A percentile compares a stretch with the other conserved stretches of the same genome.
Evolutionary conservation across 495 filamentous ascomycete genomes (phyloP).

Genomic region (Physcia stellaris): DNA sequence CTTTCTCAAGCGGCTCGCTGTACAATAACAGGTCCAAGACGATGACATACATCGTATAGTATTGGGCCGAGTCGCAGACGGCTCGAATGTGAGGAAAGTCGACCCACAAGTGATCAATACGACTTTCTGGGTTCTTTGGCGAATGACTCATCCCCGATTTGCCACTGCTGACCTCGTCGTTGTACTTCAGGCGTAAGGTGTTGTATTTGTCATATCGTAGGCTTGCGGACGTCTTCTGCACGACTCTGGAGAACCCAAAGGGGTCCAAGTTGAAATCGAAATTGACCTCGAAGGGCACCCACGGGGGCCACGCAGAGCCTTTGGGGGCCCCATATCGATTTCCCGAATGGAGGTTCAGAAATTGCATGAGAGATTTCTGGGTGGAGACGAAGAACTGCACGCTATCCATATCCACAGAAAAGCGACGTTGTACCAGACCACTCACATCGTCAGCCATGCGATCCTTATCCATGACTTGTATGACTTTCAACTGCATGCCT

Average conservation of each 20-base stretch:
- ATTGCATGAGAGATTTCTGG: slow-evolving; percentile 70
- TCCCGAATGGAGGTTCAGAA: slow-evolving; percentile 84
- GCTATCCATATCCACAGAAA: slow-evolving; percentile 87
- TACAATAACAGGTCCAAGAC: slow-evolving; percentile 89
- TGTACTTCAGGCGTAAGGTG: slow-evolving; percentile 91
- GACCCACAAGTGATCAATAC: slow-evolving; percentile 91
- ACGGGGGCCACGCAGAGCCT: slow-evolving; percentile 86
- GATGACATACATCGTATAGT: slow-evolving; percentile 95
- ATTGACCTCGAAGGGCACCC: slow-evolving; percentile 96
- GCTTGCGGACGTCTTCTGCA: slow-evolving; percentile 86
- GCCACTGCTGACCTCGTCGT: slow-evolving; percentile 72
- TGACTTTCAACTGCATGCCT: slow-evolving; percentile 89
- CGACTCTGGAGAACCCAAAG: slow-evolving; percentile 88
- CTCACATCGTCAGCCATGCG: slow-evolving; percentile 84
- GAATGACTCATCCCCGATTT: slow-evolving; percentile 23
- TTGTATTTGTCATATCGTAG: slow-evolving; percentile 97
- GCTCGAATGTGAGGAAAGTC: slow-evolving; percentile 88
- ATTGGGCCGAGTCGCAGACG: slow-evolving; percentile 89
- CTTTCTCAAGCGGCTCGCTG: slow-evolving; percentile 90
- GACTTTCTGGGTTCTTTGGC: slow-evolving; percentile 41
- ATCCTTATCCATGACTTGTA: slow-evolving; percentile 95
- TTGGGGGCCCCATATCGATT: slow-evolving; percentile 79
- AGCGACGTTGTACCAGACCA: slow-evolving; percentile 85
- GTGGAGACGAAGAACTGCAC: slow-evolving; percentile 96
- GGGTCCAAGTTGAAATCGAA: slow-evolving; percentile 87